A percentile compares a stretch with the other conserved stretches of the same genome.
These are phyloP conservation scores for Chrysanthemum lavandulifolium DNA, from an alignment of 129 eudicot genomes.

Conservation along the genomic window DNA sequence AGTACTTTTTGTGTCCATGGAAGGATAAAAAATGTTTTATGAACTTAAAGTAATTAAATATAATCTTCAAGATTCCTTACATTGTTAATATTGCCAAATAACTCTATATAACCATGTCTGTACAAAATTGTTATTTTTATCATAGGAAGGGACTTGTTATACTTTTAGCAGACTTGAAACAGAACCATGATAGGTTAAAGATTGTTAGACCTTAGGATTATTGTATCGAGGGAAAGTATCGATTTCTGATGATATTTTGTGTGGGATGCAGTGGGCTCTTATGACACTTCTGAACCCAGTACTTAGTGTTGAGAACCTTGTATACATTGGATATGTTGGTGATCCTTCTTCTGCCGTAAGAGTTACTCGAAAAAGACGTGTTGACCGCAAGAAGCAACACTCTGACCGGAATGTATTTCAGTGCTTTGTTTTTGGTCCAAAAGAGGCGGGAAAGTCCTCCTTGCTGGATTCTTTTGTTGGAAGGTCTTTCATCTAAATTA, in stretches of 20 bases:
- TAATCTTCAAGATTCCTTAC: neutral
- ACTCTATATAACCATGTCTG: neutral
- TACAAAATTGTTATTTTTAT: neutral
- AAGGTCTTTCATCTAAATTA: constrained; percentile 51
- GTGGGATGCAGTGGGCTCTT: constrained; percentile 81
- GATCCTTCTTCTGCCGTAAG: constrained; percentile 86
- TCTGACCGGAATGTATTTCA: constrained; percentile 84
- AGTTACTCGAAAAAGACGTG: constrained; percentile 72
- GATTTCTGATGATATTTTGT: constrained; percentile 14
- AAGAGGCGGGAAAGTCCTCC: constrained; percentile 80
- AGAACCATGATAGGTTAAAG: neutral
- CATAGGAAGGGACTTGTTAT: neutral
- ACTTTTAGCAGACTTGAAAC: constrained; percentile 5
- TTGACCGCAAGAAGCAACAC: constrained; percentile 93
- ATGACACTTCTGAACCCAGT: constrained; percentile 90
- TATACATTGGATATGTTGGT: constrained; percentile 78
- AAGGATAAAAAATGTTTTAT: constrained; percentile 1
- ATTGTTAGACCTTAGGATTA: neutral
- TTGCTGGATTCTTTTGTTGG: constrained; percentile 71
- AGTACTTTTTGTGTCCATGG: neutral
- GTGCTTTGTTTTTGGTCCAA: constrained; percentile 94
- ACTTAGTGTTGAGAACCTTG: constrained; percentile 81
- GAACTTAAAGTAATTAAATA: no score
- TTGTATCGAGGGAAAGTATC: neutral
- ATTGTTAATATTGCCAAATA: neutral